A percentile compares a stretch with the other conserved stretches of the same genome.
phyloP scores from a whole-genome alignment of 805 yeast species.

The Metschnikowia kofuensis region DNA sequence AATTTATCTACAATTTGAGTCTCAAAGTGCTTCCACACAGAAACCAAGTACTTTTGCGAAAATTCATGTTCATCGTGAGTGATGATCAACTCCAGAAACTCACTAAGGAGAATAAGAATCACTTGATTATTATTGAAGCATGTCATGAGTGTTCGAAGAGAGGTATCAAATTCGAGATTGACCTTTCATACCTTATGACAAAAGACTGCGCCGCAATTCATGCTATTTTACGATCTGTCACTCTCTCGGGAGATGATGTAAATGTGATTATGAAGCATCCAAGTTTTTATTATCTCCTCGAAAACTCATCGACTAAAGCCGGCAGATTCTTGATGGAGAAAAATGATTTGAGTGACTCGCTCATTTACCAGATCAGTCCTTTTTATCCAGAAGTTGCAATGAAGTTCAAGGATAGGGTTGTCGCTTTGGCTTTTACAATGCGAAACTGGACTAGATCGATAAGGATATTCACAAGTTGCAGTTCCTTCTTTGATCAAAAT shows the following conservation, averaged over 20 bases:
- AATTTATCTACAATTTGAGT: conserved; percentile 10
- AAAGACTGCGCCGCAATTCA: conserved; percentile 8
- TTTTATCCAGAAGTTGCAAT: conserved; percentile 10
- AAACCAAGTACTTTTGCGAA: conserved; percentile 19
- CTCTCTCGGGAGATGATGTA: conserved; percentile 6
- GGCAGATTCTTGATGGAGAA: conserved; percentile 1
- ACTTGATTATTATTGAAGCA: conserved; percentile 5
- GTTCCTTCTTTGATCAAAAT: conserved; percentile 8
- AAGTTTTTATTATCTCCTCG: conserved; percentile 9
- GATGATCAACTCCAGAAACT: conserved; percentile 18
- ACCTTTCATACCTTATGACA: conserved; percentile 8
- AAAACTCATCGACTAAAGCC: conserved; percentile 4
- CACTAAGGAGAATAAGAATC: conserved; percentile 9
- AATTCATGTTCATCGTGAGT: conserved; percentile 26
- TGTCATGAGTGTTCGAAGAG: conserved; percentile 5
- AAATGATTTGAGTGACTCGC: conserved; percentile 8
- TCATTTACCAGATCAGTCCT: conserved; percentile 15
- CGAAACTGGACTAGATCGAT: conserved; percentile 20
- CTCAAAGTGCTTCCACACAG: conserved; percentile 3
- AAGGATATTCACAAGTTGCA: conserved; percentile 15
- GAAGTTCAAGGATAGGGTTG: conserved; percentile 10
- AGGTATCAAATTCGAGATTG: conserved; percentile 6
- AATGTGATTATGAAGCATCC: conserved; percentile 7
- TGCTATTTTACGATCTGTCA: conserved; percentile 3
- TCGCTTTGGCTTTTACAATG: conserved; percentile 17